Percentiles rank a stretch among this genome's conserved stretches.
Evolutionary conservation across 106 monocot species (phyloP).

Genomic region (Narthecium ossifragum): DNA sequence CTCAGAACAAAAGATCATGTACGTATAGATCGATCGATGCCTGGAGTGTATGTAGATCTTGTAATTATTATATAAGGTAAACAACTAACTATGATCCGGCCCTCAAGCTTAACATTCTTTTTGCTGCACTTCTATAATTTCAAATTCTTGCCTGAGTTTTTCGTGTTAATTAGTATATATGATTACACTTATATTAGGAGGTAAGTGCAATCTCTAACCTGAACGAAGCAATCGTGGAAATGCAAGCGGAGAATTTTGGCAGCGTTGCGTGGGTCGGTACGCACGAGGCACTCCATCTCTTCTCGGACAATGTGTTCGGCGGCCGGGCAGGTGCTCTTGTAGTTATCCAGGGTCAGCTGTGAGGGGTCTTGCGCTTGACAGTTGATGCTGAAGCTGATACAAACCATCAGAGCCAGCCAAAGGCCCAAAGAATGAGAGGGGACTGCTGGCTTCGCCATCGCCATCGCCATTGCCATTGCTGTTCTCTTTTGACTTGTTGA

Average conservation of each 20-base stretch:
- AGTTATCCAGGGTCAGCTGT: conserved; percentile 52
- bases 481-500: not conserved
- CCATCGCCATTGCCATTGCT: not conserved
- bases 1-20: not conserved
- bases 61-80: not conserved
- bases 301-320: conserved; percentile 41
- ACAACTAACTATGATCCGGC: too few species aligned
- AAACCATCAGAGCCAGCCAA: not conserved
- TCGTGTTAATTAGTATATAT: not conserved
- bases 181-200: too few species aligned
- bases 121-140: not conserved
- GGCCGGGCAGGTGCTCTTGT: conserved; percentile 47
- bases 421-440: not conserved
- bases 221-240: conserved; percentile 92
- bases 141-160: not conserved
- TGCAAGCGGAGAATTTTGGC: conserved; percentile 67
- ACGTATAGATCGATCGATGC: not conserved
- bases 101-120: not conserved
- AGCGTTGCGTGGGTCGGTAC: conserved; percentile 46
- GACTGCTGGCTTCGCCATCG: too few species aligned
- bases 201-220: too few species aligned
- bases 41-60: conserved; percentile 5
- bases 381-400: too few species aligned
- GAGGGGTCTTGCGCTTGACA: conserved; percentile 46
- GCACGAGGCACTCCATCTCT: conserved; percentile 72